Conservation (phyloP, 768 basidiomycete genomes). For the Agaricus sinodeliciosus region DNA sequence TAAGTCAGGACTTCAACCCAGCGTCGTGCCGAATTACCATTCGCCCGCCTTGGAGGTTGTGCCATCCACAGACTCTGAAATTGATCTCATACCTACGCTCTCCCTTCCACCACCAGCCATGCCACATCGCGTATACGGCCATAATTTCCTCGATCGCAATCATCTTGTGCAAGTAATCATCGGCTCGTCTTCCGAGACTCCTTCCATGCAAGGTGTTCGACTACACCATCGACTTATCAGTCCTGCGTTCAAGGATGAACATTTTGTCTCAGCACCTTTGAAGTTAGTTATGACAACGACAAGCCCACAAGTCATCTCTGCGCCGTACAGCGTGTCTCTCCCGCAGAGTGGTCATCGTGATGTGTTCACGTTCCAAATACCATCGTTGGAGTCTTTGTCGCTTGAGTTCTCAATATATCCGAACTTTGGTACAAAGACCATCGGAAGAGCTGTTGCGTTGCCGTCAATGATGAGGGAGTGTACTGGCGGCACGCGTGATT, state of each 20-base stretch:
- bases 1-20: constrained; percentile 18
- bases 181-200: constrained; percentile 49
- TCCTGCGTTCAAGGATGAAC: constrained; percentile 58
- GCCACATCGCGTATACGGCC: constrained; percentile 95
- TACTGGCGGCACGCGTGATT: constrained; percentile 40
- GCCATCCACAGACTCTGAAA: constrained; percentile 53
- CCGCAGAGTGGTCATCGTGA: constrained; percentile 68
- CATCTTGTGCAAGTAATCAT: constrained; percentile 83
- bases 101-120: constrained; percentile 97
- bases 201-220: constrained; percentile 43
- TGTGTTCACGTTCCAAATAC: constrained; percentile 83
- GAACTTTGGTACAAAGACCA: constrained; percentile 94
- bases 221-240: constrained; percentile 72
- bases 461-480: constrained; percentile 63
- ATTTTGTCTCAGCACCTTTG: constrained; percentile 71
- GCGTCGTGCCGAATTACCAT: constrained; percentile 19
- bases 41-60: constrained; percentile 34
- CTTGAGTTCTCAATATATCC: constrained; percentile 95
- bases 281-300: constrained; percentile 90
- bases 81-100: constrained; percentile 91
- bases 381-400: constrained; percentile 62
- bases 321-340: constrained; percentile 85
- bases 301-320: constrained; percentile 73
- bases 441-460: constrained; percentile 86
- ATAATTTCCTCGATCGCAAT: constrained; percentile 87